phyloP scores from a whole-genome alignment of 805 yeast genomes.

The Zygosaccharomyces rouxii region DNA sequence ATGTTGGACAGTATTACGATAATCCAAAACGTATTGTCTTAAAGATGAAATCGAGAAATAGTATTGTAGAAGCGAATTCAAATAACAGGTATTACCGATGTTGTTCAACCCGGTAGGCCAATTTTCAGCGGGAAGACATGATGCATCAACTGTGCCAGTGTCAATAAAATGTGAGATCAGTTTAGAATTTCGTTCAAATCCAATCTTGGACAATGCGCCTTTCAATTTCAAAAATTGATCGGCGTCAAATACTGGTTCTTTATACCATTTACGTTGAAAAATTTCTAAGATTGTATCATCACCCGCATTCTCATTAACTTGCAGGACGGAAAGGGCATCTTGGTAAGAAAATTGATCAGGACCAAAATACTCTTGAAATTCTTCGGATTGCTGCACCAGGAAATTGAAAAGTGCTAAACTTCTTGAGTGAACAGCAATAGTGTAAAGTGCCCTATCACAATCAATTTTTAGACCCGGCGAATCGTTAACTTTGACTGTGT shows the following conservation, averaged over 20 bases:
- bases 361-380: conserved; percentile 25
- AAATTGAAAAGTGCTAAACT: conserved; percentile 55
- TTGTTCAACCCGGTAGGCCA: conserved; percentile 93
- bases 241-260: conserved; percentile 27
- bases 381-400: conserved; percentile 39
- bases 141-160: conserved; percentile 59
- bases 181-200: conserved; percentile 49
- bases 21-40: conserved; percentile 58
- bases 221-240: conserved; percentile 55
- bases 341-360: conserved; percentile 29
- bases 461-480: conserved; percentile 38
- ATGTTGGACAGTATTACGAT: conserved; percentile 39
- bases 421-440: conserved; percentile 56
- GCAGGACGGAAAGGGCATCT: conserved; percentile 48
- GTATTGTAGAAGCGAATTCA: conserved; percentile 85
- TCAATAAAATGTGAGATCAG: conserved; percentile 52
- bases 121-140: conserved; percentile 53
- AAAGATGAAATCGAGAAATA: conserved; percentile 83
- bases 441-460: conserved; percentile 51
- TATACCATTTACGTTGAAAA: conserved; percentile 32
- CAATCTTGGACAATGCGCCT: conserved; percentile 53
- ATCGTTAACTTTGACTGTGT: conserved; percentile 59
- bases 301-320: conserved; percentile 45
- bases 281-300: conserved; percentile 44
- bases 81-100: conserved; percentile 92